phyloP scores from a whole-genome alignment of 768 basidiomycete species.

The Podaxis sp. region DNA sequence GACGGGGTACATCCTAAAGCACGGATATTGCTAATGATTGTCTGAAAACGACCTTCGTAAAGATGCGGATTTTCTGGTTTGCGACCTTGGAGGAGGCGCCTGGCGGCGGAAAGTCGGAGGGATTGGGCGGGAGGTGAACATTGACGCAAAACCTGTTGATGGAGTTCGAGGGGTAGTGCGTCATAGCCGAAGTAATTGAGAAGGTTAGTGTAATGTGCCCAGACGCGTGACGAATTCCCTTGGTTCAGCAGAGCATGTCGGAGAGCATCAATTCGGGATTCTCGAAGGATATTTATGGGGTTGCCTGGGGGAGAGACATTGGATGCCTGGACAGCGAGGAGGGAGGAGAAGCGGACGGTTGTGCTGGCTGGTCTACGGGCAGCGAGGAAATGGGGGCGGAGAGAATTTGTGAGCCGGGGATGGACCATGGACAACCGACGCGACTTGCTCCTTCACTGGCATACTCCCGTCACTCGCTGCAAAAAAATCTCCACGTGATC shows the following conservation, averaged over 20 bases:
- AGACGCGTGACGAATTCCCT: conserved; percentile 52
- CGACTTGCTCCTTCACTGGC: neutral
- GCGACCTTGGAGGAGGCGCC: conserved; percentile 38
- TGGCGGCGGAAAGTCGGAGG: conserved; percentile 46
- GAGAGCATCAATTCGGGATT: conserved; percentile 23
- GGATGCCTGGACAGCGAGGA: neutral
- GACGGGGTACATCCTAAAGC: conserved; percentile 44
- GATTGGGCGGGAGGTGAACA: conserved; percentile 51
- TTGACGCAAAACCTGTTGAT: conserved; percentile 67
- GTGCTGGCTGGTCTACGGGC: neutral
- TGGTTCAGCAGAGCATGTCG: conserved; percentile 31
- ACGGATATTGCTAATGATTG: conserved; percentile 71
- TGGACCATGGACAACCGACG: conserved; percentile 16
- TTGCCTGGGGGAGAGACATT: neutral
- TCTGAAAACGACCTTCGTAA: conserved; percentile 67
- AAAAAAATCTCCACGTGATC: conserved; percentile 11
- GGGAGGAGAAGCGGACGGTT: neutral
- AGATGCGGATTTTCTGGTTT: conserved; percentile 42
- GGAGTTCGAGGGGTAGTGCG: conserved; percentile 59
- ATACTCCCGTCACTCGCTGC: neutral
- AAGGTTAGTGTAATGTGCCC: conserved; percentile 63
- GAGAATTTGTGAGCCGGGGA: conserved; percentile 10
- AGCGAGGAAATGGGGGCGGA: conserved; percentile 7
- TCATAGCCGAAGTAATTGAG: conserved; percentile 47
- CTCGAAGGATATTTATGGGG: neutral